Conservation (phyloP, 1,284 basidiomycete species). For the Porogramme epimiltina region DNA sequence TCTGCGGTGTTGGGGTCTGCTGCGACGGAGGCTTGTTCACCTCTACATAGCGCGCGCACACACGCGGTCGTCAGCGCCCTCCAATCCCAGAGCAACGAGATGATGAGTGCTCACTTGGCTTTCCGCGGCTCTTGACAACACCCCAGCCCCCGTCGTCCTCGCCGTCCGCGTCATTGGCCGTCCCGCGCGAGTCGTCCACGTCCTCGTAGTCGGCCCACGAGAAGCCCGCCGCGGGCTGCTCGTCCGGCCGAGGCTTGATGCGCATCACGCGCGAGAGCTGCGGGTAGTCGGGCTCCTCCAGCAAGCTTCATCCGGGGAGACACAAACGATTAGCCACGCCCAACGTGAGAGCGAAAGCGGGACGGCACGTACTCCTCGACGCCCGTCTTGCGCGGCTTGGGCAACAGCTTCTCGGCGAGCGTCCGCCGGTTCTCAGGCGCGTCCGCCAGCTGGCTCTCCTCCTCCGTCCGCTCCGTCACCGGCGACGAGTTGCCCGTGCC, state of each 20-base stretch:
- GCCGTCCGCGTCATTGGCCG: slow-evolving; percentile 55
- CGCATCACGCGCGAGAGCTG: slow-evolving; percentile 63
- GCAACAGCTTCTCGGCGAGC: slow-evolving; percentile 59
- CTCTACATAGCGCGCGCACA: slow-evolving; percentile 20
- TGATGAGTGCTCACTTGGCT: slow-evolving; percentile 42
- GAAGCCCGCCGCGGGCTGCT: slow-evolving; percentile 63
- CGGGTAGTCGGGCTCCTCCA: slow-evolving; percentile 59
- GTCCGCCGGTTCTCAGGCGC: slow-evolving; percentile 39
- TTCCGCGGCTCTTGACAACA: slow-evolving; percentile 61
- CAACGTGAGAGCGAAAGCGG: neutral
- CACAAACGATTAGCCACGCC: neutral
- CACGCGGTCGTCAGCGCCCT: neutral
- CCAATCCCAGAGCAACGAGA: neutral
- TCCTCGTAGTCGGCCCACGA: slow-evolving; percentile 80
- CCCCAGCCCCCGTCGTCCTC: slow-evolving; percentile 70
- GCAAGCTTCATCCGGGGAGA: slow-evolving; percentile 65
- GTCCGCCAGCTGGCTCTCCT: slow-evolving; percentile 20
- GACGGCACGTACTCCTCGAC: slow-evolving; percentile 60
- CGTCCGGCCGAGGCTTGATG: slow-evolving; percentile 53
- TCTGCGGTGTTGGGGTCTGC: slow-evolving; percentile 23
- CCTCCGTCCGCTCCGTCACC: slow-evolving; percentile 45
- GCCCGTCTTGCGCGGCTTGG: slow-evolving; percentile 61
- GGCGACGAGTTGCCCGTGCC: slow-evolving; percentile 55
- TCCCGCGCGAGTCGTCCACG: slow-evolving; percentile 45
- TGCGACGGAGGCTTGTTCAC: slow-evolving; percentile 20